These are phyloP conservation scores for Parastagonospora nodorum DNA, from an alignment of 2,329 filamentous ascomycete species.

Conservation along the genomic window DNA sequence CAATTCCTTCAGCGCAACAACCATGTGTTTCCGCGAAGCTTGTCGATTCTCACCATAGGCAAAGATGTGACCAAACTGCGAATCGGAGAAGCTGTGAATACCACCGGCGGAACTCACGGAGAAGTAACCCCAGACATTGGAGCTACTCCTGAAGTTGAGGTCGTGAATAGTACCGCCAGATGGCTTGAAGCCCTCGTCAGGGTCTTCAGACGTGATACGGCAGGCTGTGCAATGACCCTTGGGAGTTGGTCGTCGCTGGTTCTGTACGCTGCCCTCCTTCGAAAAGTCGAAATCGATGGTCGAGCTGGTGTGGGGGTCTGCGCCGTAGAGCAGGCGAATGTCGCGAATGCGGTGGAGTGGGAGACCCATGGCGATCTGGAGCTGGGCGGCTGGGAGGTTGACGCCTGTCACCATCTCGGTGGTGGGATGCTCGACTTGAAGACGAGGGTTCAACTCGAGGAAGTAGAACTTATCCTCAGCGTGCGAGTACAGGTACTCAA, in stretches of 20 bases:
- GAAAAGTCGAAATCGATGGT: conserved; percentile 98
- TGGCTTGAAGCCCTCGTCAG: conserved; percentile 98
- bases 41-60: conserved; percentile 97
- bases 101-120: conserved; percentile 95
- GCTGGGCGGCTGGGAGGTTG: conserved; percentile 93
- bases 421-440: conserved; percentile 98
- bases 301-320: conserved; percentile 82
- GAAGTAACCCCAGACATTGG: conserved; percentile 99
- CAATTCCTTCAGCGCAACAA: conserved; percentile 95
- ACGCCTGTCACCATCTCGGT: conserved; percentile 99
- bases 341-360: conserved; percentile 94
- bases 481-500: conserved; percentile 98
- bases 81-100: conserved; percentile 99
- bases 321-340: conserved; percentile 93
- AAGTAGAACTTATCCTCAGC: conserved; percentile 99
- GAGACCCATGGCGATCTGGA: conserved; percentile 98
- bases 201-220: conserved; percentile 98
- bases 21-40: conserved; percentile 98
- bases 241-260: conserved; percentile 86
- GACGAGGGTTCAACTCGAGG: conserved; percentile 95
- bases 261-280: conserved; percentile 78
- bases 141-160: conserved; percentile 97
- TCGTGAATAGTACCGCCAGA: conserved; percentile 99
- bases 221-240: conserved; percentile 98
- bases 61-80: conserved; percentile 98